A percentile compares a stretch with the other conserved stretches of the same genome.
phyloP scores from a whole-genome alignment of 1,284 basidiomycete species.

The Neonothopanus nambi region DNA sequence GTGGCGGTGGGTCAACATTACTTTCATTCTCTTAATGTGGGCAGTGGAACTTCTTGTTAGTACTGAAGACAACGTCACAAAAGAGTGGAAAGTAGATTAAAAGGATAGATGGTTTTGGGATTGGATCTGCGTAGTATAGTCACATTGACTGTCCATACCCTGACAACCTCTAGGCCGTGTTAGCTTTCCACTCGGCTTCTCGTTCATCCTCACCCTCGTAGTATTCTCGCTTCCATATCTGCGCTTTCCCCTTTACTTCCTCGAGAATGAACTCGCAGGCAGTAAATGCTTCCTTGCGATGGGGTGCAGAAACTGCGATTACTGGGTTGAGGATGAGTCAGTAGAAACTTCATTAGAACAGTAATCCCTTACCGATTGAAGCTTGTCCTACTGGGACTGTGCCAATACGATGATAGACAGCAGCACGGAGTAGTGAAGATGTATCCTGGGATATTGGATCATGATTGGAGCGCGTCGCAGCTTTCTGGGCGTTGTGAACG shows the following conservation, averaged over 20 bases:
- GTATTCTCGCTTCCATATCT: conserved; percentile 90
- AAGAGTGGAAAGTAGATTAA: conserved; percentile 80
- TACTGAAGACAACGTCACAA: conserved; percentile 70
- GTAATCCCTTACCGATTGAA: conserved; percentile 52
- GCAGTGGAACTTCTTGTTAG: conserved; percentile 77
- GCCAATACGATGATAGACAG: conserved; percentile 80
- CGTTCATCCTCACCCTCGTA: conserved; percentile 67
- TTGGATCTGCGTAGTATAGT: neutral
- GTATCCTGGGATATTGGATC: conserved; percentile 28
- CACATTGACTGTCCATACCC: neutral
- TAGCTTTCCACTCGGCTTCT: conserved; percentile 76
- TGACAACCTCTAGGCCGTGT: conserved; percentile 32
- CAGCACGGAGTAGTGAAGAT: conserved; percentile 49
- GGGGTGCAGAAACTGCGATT: conserved; percentile 84
- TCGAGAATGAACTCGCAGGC: conserved; percentile 84
- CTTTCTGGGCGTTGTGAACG: conserved; percentile 45
- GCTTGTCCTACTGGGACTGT: conserved; percentile 76
- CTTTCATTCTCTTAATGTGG: conserved; percentile 81
- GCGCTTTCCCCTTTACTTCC: conserved; percentile 77
- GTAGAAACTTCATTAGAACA: too few species aligned
- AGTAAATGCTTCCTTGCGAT: conserved; percentile 78
- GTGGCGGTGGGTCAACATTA: conserved; percentile 89
- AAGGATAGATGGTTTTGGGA: neutral
- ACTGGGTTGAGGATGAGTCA: conserved; percentile 35
- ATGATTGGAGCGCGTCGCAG: conserved; percentile 44